Evolutionary conservation across 164 flowering plant genomes (phyloP).

Genomic region (Santalum album): DNA sequence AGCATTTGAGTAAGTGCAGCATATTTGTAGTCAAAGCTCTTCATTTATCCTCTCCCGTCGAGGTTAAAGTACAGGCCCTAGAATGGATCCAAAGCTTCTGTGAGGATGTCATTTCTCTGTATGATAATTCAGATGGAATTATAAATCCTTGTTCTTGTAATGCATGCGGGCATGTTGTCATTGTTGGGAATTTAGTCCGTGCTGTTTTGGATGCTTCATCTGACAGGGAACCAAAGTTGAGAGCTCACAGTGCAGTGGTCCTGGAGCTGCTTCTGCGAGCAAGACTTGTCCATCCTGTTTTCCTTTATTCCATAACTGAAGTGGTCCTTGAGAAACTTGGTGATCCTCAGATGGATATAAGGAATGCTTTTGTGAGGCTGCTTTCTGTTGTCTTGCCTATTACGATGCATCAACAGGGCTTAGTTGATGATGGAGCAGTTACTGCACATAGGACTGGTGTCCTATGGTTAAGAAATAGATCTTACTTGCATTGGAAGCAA

Average conservation of each 20-base stretch:
- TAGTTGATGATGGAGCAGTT: slow-evolving; percentile 30
- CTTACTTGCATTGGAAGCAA: slow-evolving; percentile 71
- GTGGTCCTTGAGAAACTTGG: slow-evolving; percentile 77
- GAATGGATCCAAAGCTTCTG: slow-evolving; percentile 58
- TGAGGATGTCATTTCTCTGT: slow-evolving; percentile 31
- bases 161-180: slow-evolving; percentile 21
- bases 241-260: slow-evolving; percentile 51
- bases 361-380: slow-evolving; percentile 43
- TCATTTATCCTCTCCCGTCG: slow-evolving; percentile 48
- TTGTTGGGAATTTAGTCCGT: slow-evolving; percentile 30
- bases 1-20: slow-evolving; percentile 51
- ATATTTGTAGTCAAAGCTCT: slow-evolving; percentile 47
- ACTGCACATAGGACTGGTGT: slow-evolving; percentile 17
- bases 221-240: slow-evolving; percentile 76
- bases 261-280: slow-evolving; percentile 64
- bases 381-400: slow-evolving; percentile 56
- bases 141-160: slow-evolving; percentile 25
- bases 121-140: slow-evolving; percentile 19
- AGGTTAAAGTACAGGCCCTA: slow-evolving; percentile 65
- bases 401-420: slow-evolving; percentile 52
- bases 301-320: slow-evolving; percentile 45
- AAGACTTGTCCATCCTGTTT: slow-evolving; percentile 51
- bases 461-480: slow-evolving; percentile 24
- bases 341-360: slow-evolving; percentile 61
- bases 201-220: slow-evolving; percentile 60